Evolutionary conservation across 2,329 filamentous ascomycete species (phyloP), one percentile per base, ranked within the genome.

Genomic region (Cercospora sp.): DNA sequence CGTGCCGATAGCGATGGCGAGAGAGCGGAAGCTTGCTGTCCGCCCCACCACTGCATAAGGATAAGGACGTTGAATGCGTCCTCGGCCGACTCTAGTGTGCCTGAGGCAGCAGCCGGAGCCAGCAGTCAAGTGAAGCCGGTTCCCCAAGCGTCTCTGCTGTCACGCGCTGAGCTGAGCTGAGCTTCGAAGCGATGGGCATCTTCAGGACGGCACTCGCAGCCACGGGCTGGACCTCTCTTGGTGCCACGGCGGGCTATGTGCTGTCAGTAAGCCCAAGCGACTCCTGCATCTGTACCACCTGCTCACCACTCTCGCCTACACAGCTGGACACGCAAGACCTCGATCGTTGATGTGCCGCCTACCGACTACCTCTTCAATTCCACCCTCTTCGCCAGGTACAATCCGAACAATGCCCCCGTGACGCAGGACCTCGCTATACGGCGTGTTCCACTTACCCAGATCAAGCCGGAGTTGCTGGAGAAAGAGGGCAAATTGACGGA

Each of bases 391-490:
- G 79, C 81, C 60, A 84, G 83, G 67, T 84, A 86, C 78, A 93
- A 92, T 74, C 86, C 87, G 1, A 83, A 85, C 51, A 79, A 82
- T 33, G 91, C 91, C 77, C 86, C 89, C 0, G 82, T 86, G 0
- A 86, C 86, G 0, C 85, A 90, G 66, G 90, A 93, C 75, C 79
- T 90, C 10, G 89, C 86, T 73, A 81, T 91, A 71, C 86, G 87
- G 71, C 84, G 83, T 39, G 83, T 92, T 0, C 87, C 89, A 0
- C 76, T 93, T 60, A 81, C 80, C 58, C 87, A 88, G 75, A 87
- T 93, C 69, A 85, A 86, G 31, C 89, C 90, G 0, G 86, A 89
- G 70, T 80, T 92, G 64, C 79, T 91, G 13, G 82, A 90, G 74
- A 84, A 86, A 71, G 87, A 86, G 75, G 83, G 84, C 33, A 83